Evolutionary conservation across 1,284 basidiomycete genomes (phyloP), one percentile per base, ranked within the genome.

Genomic region (Puccinia polysora): DNA sequence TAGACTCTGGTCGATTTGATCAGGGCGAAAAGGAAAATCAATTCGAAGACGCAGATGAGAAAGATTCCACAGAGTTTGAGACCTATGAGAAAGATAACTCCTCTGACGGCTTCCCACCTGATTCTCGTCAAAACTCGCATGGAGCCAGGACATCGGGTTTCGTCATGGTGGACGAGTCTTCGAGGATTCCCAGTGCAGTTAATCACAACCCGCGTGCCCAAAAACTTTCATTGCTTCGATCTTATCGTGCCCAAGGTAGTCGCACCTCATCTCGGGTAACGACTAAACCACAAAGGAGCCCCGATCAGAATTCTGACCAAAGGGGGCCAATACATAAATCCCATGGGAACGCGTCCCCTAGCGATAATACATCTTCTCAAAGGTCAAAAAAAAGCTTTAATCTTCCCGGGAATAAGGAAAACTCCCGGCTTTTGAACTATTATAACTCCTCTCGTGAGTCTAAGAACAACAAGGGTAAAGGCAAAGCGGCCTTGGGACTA

Each of bases 31-130:
- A 25, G 7, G 59, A 32, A 4, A 45, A 63, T 72, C 69, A 72
- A 72, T 72, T 72, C n/a, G 69, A 63, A 72, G 69, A 72, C 25
- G 69, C 69, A 23, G 58, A 63, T 50, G 59, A 72, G 23, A 59
- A 53, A 23, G 59, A 63, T 8, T 47, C 45, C 0, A 38, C 8
- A 1, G 69, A 50, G 25, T 62, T 52, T 18, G 56, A 70, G 58
- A 36, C 36, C 32, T 32, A 70, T 25, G 68, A 62, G n/a, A 40
- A 70, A 60, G 68, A 52, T 30, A 55, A 72, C 25, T 72, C 60
- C 8, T 52, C 56, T 15, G 32, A 25, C 18, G 15, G 60, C 5
- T 53, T 32, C 20, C 23, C 45, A 40, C 47, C 59, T 28, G 20
- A 64, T 25, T 45, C 69, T 30, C 45, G 62, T n/a, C 34, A n/a